phyloP scores from a whole-genome alignment of 2,329 filamentous ascomycete genomes.

The Neoscytalidium dimidiatum region DNA sequence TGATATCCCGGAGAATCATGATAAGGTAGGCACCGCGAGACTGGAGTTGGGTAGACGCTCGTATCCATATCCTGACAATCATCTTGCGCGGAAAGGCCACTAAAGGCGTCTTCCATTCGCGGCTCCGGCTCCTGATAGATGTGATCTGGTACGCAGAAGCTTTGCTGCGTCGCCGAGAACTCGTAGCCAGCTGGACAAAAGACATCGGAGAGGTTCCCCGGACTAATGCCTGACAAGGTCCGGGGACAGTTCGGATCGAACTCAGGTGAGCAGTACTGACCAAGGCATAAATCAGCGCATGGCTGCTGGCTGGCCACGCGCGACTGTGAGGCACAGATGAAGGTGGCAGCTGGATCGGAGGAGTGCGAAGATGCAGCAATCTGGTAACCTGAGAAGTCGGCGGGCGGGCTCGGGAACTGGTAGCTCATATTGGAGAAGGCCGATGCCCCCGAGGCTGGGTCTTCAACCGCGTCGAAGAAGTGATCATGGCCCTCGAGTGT shows the following conservation, averaged over 20 bases:
- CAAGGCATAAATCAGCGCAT: constrained; percentile 24
- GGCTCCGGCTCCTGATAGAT: neutral
- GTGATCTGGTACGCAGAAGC: neutral
- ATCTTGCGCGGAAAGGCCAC: neutral
- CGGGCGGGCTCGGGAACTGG: constrained; percentile 13
- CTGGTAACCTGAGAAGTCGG: constrained; percentile 23
- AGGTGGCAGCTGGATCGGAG: constrained; percentile 19
- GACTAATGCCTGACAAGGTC: neutral
- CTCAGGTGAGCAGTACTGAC: constrained; percentile 12
- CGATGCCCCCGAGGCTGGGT: neutral
- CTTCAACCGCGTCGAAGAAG: neutral
- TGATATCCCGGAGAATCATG: neutral
- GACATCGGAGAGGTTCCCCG: neutral
- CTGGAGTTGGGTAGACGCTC: neutral
- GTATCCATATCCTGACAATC: neutral
- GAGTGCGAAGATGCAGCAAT: constrained; percentile 11
- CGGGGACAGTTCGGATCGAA: constrained; percentile 25
- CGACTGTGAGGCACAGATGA: constrained; percentile 22
- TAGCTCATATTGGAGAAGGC: neutral
- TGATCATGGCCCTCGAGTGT: constrained; percentile 1
- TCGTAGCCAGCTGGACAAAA: constrained; percentile 8
- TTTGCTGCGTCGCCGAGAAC: neutral
- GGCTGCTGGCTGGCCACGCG: neutral
- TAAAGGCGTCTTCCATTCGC: neutral
- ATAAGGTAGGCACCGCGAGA: neutral